Percentiles rank a stretch among this genome's conserved stretches.
phyloP scores from a whole-genome alignment of 2,329 filamentous ascomycete genomes.

The Drechslerella stenobrocha region DNA sequence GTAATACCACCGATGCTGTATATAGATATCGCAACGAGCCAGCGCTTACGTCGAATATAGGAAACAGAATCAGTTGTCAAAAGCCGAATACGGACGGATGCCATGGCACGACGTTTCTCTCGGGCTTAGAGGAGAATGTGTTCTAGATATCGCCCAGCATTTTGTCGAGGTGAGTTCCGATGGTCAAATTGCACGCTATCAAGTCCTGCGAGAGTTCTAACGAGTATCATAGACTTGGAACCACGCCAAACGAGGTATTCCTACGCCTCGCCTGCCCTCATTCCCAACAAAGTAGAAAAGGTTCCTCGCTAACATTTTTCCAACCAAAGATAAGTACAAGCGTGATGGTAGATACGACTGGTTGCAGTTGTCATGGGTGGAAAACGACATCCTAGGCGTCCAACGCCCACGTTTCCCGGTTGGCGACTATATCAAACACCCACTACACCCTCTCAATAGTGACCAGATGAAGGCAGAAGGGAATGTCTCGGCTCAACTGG shows the following conservation, averaged over 20 bases:
- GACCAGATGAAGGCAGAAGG: conserved; percentile 70
- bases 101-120: conserved; percentile 97
- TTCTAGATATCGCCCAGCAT: conserved; percentile 93
- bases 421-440: conserved; percentile 83
- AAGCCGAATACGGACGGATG: conserved; percentile 91
- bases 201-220: conserved; percentile 11
- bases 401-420: conserved; percentile 87
- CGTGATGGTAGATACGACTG: conserved; percentile 80
- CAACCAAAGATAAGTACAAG: conserved; percentile 79
- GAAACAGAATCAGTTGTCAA: conserved; percentile 89
- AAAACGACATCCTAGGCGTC: conserved; percentile 83
- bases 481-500: conserved; percentile 76
- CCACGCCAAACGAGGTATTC: conserved; percentile 78
- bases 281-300: neutral
- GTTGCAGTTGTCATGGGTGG: conserved; percentile 75
- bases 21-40: neutral
- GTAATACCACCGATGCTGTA: conserved; percentile 1
- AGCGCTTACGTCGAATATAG: neutral
- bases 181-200: neutral
- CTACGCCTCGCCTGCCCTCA: no score
- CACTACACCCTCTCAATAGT: conserved; percentile 68
- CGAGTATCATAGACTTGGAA: conserved; percentile 74
- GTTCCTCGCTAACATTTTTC: neutral
- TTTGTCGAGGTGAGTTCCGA: conserved; percentile 64
- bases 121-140: conserved; percentile 83